phyloP scores from a whole-genome alignment of 208 protist species.

The Leishmania mexicana region DNA sequence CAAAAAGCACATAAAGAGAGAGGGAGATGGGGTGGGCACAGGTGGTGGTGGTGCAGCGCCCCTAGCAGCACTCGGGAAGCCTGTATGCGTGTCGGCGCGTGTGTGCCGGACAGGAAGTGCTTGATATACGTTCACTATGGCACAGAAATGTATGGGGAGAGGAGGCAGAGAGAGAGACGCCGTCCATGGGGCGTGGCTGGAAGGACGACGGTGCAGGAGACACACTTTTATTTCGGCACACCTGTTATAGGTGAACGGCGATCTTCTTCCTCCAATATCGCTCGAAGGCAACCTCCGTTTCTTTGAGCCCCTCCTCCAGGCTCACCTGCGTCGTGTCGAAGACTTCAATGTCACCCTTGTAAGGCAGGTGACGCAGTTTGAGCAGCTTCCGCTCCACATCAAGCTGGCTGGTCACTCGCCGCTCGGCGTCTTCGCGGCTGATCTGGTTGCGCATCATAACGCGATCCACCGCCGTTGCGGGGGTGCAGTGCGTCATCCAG shows the following conservation, averaged over 20 bases:
- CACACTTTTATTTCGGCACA: background rate
- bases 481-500: conserved; percentile 71
- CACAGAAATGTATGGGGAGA: background rate
- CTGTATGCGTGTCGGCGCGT: background rate
- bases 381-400: conserved; percentile 31
- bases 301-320: conserved; percentile 46
- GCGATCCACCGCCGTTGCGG: conserved; percentile 41
- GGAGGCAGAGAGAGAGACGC: background rate
- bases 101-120: background rate
- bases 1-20: background rate
- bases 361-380: conserved; percentile 36
- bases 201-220: background rate
- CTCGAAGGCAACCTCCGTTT: conserved; percentile 47
- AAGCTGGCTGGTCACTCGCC: conserved; percentile 53
- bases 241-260: conserved; percentile 7
- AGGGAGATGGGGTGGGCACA: background rate
- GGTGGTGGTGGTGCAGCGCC: background rate
- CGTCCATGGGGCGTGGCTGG: background rate
- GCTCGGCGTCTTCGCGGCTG: conserved; percentile 37
- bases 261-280: conserved; percentile 54
- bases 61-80: background rate
- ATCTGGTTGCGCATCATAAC: conserved; percentile 54
- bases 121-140: background rate
- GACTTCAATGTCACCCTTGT: conserved; percentile 38
- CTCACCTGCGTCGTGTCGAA: conserved; percentile 66